These are phyloP conservation scores for Phanerochaete carnosa DNA, from an alignment of 768 basidiomycete genomes.

Conservation along the genomic window DNA sequence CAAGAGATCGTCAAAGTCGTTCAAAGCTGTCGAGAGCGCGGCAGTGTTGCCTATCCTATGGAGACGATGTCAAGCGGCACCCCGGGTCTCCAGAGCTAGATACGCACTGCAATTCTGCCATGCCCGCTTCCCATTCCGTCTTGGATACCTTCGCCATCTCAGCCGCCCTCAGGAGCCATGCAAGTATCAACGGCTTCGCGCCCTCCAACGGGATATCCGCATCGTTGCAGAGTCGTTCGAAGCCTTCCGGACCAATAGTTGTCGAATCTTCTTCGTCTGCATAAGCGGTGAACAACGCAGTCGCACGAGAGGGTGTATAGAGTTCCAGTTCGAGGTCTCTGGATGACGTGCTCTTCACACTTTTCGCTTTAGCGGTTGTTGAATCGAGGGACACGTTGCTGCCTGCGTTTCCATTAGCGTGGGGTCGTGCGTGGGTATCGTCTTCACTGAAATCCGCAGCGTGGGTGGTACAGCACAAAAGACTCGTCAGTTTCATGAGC, in stretches of 20 bases:
- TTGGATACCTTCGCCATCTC: slow-evolving; percentile 73
- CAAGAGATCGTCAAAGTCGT: slow-evolving; percentile 64
- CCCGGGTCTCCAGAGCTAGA: not conserved
- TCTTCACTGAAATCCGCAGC: slow-evolving; percentile 30
- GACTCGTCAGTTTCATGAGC: slow-evolving; percentile 58
- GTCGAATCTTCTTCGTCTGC: slow-evolving; percentile 48
- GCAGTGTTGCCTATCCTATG: slow-evolving; percentile 48
- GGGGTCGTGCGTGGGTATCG: not conserved
- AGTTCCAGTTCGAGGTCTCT: slow-evolving; percentile 20
- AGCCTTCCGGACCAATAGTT: slow-evolving; percentile 69
- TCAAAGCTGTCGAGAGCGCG: slow-evolving; percentile 46
- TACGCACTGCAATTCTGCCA: slow-evolving; percentile 41
- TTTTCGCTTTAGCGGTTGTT: slow-evolving; percentile 10
- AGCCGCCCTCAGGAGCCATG: slow-evolving; percentile 68
- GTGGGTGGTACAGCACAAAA: slow-evolving; percentile 65
- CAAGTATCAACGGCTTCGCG: slow-evolving; percentile 63
- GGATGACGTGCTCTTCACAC: not conserved
- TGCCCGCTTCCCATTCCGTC: slow-evolving; percentile 69
- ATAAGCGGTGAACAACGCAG: slow-evolving; percentile 58
- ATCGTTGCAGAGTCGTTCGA: slow-evolving; percentile 67
- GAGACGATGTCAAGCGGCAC: not conserved
- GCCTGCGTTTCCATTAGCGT: slow-evolving; percentile 32
- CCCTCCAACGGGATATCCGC: slow-evolving; percentile 73
- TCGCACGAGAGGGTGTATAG: slow-evolving; percentile 50
- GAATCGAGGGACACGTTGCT: slow-evolving; percentile 12